Base-by-base conservation (phyloP, 331 rosid species). In the Acacia concinna region DNA sequence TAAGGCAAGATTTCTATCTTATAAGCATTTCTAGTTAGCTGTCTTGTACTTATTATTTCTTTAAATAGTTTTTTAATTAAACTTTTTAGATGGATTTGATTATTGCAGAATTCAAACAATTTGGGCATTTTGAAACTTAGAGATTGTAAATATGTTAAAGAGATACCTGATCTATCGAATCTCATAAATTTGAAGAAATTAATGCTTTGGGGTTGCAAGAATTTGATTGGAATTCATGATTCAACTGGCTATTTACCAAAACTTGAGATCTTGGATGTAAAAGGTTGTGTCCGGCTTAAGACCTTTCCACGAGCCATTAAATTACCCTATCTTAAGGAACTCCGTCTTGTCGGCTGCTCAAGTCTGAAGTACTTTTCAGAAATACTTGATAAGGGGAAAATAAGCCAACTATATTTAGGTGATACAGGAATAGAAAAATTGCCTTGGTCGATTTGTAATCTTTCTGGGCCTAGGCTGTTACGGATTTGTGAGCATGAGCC, bases 381-480 rank as follows among this genome's bases (percentile, higher is more conserved):
- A 10, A 57, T 57, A 57, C 64, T 57, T n/a, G 64, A 2, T 23
- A 12, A 21, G 4, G 13, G 3, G 14, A 12, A 57, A 23, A 9
- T 21, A 8, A 11, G 0, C 9, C 0, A 0, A 0, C 18, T 23
- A 23, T 3, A 0, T 8, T 1, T 21, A n/a, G 0, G 0, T 2
- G 2, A 0, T 0, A 21, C 64, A 0, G 8, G 17, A 57, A 57
- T 21, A 23, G 0, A 3, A 25, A 1, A 25, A 57, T 57, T 57
- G 64, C 64, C 64, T 3, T 25, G 15, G 6, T 57, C 64, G 3
- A 57, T 52, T 25, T 57, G 34, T 4, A 25, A 57, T 23, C 15
- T 25, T 25, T 23, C 31, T 23, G 0, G 25, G 18, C 64, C n/a
- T 20, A 7, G 0, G 20, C 0, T 0, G 0, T 52, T 20, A 5